phyloP scores from a whole-genome alignment of 768 basidiomycete species.

The Boletus eberwhitei region DNA sequence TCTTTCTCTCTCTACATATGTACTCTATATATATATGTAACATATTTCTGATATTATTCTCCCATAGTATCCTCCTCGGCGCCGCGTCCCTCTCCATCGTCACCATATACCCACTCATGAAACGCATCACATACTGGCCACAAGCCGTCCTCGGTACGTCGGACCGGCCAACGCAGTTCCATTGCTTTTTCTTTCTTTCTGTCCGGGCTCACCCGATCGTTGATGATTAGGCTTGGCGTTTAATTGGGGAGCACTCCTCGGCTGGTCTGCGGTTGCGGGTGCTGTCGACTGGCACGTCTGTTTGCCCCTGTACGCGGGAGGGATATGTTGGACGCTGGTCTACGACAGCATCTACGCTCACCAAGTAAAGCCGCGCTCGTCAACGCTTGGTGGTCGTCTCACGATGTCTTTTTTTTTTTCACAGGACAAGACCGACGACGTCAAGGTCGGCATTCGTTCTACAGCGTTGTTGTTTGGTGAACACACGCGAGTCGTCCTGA shows the following conservation, averaged over 20 bases:
- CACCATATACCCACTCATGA: conserved; percentile 92
- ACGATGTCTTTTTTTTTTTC: neutral
- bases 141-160: conserved; percentile 88
- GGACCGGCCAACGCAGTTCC: neutral
- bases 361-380: conserved; percentile 53
- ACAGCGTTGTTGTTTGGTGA: conserved; percentile 90
- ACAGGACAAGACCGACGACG: conserved; percentile 91
- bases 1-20: neutral
- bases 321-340: conserved; percentile 89
- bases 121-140: conserved; percentile 94
- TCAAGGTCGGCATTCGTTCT: conserved; percentile 83
- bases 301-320: conserved; percentile 85
- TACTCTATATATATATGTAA: neutral
- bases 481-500: conserved; percentile 70
- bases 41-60: neutral
- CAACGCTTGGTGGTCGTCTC: neutral
- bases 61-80: conserved; percentile 77
- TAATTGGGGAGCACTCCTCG: conserved; percentile 95
- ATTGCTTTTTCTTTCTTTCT: neutral
- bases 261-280: conserved; percentile 93
- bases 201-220: neutral
- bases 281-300: conserved; percentile 77
- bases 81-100: conserved; percentile 89
- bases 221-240: conserved; percentile 73
- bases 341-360: conserved; percentile 99